These are phyloP conservation scores for Ascochyta viciae-villosae DNA, from an alignment of 2,329 filamentous ascomycete species.

Conservation along the genomic window DNA sequence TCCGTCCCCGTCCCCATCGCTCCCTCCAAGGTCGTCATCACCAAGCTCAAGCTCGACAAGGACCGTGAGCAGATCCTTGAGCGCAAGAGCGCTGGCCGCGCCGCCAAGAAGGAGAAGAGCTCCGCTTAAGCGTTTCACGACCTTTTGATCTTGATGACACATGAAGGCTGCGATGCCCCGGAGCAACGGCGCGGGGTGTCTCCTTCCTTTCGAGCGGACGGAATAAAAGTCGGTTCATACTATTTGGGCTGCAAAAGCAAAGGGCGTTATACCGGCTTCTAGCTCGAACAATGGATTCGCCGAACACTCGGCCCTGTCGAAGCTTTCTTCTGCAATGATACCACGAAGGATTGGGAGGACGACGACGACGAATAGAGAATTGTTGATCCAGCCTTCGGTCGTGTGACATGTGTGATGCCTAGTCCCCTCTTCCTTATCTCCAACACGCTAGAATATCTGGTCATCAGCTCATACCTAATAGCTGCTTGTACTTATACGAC, in stretches of 20 bases:
- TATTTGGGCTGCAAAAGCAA: slow-evolving; percentile 46
- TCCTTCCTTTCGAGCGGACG: slow-evolving; percentile 46
- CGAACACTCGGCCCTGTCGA: slow-evolving; percentile 43
- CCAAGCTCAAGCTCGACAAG: slow-evolving; percentile 98
- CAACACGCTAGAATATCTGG: slow-evolving; percentile 83
- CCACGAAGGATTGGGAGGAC: slow-evolving; percentile 36
- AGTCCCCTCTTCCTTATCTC: background rate
- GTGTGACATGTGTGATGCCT: slow-evolving; percentile 28
- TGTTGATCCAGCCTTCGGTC: slow-evolving; percentile 35
- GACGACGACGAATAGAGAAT: slow-evolving; percentile 31
- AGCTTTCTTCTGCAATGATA: slow-evolving; percentile 42
- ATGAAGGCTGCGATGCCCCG: slow-evolving; percentile 46
- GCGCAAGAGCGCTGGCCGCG: slow-evolving; percentile 81
- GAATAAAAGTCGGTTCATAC: slow-evolving; percentile 48
- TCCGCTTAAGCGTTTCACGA: slow-evolving; percentile 52
- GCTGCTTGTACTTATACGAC: slow-evolving; percentile 88
- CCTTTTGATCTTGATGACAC: slow-evolving; percentile 47
- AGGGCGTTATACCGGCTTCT: slow-evolving; percentile 48
- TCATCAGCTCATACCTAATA: slow-evolving; percentile 73
- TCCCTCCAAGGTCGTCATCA: slow-evolving; percentile 97
- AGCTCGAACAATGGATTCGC: slow-evolving; percentile 48
- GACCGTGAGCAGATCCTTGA: slow-evolving; percentile 88
- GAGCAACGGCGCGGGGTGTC: slow-evolving; percentile 43
- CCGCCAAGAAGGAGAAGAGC: slow-evolving; percentile 75
- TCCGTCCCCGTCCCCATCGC: slow-evolving; percentile 92